Evolutionary conservation across 805 yeast species (phyloP), one percentile per base, ranked within the genome.

Genomic region (Schwanniomyces polymorphus): DNA sequence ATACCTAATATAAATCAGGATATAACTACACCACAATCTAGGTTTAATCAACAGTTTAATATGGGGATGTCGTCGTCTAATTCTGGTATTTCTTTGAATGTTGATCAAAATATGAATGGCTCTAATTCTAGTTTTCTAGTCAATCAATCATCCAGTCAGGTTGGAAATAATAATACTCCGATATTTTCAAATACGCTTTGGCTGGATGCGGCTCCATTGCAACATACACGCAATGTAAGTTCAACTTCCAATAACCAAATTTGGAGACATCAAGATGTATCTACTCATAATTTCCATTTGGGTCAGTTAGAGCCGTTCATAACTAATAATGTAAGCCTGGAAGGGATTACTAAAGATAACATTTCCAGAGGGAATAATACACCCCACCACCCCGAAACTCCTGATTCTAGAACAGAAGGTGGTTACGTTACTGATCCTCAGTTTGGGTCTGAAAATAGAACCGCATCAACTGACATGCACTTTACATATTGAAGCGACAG

Each of bases 201-300:
- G 41, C 46, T 43, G 31, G 51, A 53, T 39, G 42, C 41, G 41
- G 14, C 9, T 26, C 26, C 46, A 8, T 45, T 41, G 27, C 51
- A 51, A 21, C 61, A 58, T 46, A 51, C 51, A 8, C 49, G 67
- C 14, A 51, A 45, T 18, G 50, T 52, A 11, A 52, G 58, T 11
- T 44, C 45, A 5, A 39, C 41, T 12, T 39, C 49, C 17, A 50
- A 48, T 34, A 47, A 51, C 14, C 58, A 54, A 44, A 53, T 61
- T 27, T 61, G 66, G 66, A 46, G 65, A 28, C 57, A 58, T 38
- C 61, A 55, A 34, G 44, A 33, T 14, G 41, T 45, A 29, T 21
- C 49, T 9, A 43, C 29, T 28, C 47, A 44, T 25, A 27, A 34
- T 29, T 43, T 46, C 28, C 45, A 50, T 33, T 41, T 51, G 26